phyloP scores from a whole-genome alignment of 805 yeast genomes.

The Saccharomycopsis sp. region DNA sequence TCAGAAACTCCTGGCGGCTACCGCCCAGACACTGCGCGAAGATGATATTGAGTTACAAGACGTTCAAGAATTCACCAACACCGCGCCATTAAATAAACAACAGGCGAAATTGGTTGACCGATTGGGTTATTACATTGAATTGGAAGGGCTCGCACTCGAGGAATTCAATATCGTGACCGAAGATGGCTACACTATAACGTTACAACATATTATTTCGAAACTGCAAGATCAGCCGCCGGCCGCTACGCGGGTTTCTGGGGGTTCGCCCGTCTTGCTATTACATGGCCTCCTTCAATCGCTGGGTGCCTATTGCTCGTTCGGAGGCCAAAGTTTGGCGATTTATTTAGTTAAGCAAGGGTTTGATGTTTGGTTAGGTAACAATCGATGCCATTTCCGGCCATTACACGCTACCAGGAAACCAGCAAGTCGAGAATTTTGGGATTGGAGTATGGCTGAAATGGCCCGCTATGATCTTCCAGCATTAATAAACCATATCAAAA shows the following conservation, averaged over 20 bases:
- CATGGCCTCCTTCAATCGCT: conserved; percentile 88
- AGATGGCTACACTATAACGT: conserved; percentile 71
- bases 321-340: conserved; percentile 66
- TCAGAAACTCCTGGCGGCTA: background rate
- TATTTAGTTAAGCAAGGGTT: conserved; percentile 48
- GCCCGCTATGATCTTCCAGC: conserved; percentile 72
- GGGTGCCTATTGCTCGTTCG: conserved; percentile 81
- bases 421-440: conserved; percentile 63
- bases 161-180: conserved; percentile 57
- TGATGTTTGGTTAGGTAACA: conserved; percentile 91
- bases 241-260: conserved; percentile 46
- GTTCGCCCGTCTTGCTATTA: conserved; percentile 65
- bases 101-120: conserved; percentile 41
- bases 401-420: conserved; percentile 45
- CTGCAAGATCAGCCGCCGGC: no score
- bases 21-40: background rate
- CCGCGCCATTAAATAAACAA: conserved; percentile 18
- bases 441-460: conserved; percentile 87
- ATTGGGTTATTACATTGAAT: conserved; percentile 59
- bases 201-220: no score
- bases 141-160: conserved; percentile 52
- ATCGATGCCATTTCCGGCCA: conserved; percentile 79
- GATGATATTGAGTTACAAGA: no score
- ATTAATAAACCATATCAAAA: conserved; percentile 54
- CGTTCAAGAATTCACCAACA: background rate